These are phyloP conservation scores for Eucalyptus viminalis DNA, from an alignment of 345 rosid genomes.

Conservation along the genomic window DNA sequence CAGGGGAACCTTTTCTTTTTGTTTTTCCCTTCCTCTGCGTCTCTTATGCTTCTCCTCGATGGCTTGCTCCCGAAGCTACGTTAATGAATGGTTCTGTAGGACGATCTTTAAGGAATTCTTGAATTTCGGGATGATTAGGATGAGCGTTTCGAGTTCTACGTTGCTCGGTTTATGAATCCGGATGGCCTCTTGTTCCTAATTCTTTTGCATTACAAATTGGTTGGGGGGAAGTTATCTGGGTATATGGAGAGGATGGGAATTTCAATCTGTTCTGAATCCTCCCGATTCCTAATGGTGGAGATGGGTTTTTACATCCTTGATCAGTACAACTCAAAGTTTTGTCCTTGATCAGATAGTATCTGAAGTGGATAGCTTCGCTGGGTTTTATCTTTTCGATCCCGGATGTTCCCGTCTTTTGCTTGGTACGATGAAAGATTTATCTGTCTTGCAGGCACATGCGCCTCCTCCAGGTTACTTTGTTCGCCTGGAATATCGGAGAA, in stretches of 20 bases:
- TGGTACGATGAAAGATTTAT: neutral
- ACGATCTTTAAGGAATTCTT: neutral
- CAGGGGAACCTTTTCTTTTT: neutral
- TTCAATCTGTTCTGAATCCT: neutral
- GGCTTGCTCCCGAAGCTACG: neutral
- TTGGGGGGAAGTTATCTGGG: neutral
- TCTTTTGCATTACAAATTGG: neutral
- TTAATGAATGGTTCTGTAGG: neutral
- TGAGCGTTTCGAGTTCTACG: neutral
- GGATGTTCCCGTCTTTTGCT: neutral
- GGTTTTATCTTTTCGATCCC: neutral
- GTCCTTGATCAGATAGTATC: neutral
- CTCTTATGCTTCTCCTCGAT: neutral
- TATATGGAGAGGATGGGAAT: neutral
- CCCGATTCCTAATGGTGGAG: neutral
- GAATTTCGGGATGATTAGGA: neutral
- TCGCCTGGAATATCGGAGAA: slow-evolving; percentile 1
- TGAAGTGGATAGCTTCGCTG: neutral
- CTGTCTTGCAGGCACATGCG: slow-evolving; percentile 8
- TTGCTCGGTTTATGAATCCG: neutral
- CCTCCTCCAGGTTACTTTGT: slow-evolving; percentile 6
- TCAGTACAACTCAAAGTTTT: neutral
- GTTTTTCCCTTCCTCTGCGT: neutral
- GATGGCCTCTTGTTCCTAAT: neutral
- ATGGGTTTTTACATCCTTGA: neutral